A percentile compares a stretch with the other conserved stretches of the same genome.
Evolutionary conservation across 495 filamentous ascomycete genomes (phyloP).

Genomic region (Alectoria sarmentosa): DNA sequence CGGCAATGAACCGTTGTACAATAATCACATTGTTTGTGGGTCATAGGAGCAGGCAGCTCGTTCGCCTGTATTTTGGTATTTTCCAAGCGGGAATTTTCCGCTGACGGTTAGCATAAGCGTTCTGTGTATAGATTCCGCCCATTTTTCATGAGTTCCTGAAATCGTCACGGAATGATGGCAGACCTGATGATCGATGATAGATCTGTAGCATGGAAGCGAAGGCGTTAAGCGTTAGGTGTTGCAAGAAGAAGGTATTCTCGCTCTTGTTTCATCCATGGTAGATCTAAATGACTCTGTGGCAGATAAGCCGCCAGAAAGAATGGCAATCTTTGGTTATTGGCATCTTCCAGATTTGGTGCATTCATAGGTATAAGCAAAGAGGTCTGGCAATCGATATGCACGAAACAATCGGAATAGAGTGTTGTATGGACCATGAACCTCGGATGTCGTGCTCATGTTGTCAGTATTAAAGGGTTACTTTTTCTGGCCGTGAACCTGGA

Average conservation of each 20-base stretch:
- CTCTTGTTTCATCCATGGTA: neutral
- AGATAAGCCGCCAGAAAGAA: neutral
- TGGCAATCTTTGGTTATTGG: neutral
- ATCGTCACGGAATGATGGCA: neutral
- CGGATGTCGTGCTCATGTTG: neutral
- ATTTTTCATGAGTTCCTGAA: slow-evolving; percentile 2
- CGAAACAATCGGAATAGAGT: neutral
- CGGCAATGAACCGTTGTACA: neutral
- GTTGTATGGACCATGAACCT: neutral
- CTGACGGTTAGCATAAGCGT: neutral
- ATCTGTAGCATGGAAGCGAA: slow-evolving; percentile 13
- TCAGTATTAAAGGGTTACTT: neutral
- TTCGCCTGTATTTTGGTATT: neutral
- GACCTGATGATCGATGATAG: neutral
- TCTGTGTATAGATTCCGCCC: neutral
- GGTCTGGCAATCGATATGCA: neutral
- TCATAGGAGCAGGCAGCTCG: slow-evolving; percentile 1
- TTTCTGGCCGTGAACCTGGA: neutral
- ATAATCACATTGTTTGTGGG: neutral
- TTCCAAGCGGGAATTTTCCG: neutral
- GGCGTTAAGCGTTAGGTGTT: slow-evolving; percentile 14
- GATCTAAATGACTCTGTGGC: neutral
- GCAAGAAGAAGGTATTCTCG: neutral
- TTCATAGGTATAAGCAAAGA: neutral
- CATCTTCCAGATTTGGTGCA: neutral